These are phyloP conservation scores for Senna tora DNA, from an alignment of 306 rosid genomes.

Conservation along the genomic window DNA sequence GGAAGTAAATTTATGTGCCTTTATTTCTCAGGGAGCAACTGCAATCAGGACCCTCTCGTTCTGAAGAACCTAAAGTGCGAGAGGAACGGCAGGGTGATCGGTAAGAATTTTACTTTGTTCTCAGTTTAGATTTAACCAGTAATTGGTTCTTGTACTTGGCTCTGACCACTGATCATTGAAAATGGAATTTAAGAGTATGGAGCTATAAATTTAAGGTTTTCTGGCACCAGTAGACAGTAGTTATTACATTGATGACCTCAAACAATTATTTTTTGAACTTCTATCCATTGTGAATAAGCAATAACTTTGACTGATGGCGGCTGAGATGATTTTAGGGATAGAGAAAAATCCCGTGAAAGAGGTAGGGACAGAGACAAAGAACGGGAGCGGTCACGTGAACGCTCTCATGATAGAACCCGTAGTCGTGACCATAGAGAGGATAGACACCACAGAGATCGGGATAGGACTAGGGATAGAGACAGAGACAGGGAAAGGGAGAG, in stretches of 20 bases:
- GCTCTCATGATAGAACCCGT: slow-evolving; percentile 71
- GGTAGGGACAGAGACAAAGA: slow-evolving; percentile 77
- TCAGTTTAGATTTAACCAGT: not conserved
- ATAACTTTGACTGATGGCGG: slow-evolving; percentile 32
- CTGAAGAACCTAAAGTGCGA: slow-evolving; percentile 92
- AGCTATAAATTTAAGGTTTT: not conserved
- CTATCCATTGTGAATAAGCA: not conserved
- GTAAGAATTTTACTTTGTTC: slow-evolving; percentile 49
- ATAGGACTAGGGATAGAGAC: slow-evolving; percentile 61
- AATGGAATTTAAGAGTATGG: not conserved
- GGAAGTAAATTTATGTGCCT: slow-evolving; percentile 26
- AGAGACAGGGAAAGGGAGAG: slow-evolving; percentile 74
- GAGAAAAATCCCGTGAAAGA: slow-evolving; percentile 89
- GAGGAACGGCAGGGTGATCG: slow-evolving; percentile 82
- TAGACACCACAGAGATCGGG: slow-evolving; percentile 90
- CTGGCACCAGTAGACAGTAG: not conserved
- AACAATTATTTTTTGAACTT: not conserved
- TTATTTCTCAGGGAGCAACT: slow-evolving; percentile 76
- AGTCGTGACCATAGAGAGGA: slow-evolving; percentile 92
- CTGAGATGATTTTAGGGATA: slow-evolving; percentile 62
- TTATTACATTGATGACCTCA: slow-evolving; percentile 1
- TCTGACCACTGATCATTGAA: slow-evolving; percentile 3
- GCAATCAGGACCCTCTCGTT: slow-evolving; percentile 75
- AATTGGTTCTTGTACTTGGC: slow-evolving; percentile 12
- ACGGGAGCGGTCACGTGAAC: slow-evolving; percentile 69